Conservation (phyloP, 177 flowering plant genomes). For the Vitis hybrid region DNA sequence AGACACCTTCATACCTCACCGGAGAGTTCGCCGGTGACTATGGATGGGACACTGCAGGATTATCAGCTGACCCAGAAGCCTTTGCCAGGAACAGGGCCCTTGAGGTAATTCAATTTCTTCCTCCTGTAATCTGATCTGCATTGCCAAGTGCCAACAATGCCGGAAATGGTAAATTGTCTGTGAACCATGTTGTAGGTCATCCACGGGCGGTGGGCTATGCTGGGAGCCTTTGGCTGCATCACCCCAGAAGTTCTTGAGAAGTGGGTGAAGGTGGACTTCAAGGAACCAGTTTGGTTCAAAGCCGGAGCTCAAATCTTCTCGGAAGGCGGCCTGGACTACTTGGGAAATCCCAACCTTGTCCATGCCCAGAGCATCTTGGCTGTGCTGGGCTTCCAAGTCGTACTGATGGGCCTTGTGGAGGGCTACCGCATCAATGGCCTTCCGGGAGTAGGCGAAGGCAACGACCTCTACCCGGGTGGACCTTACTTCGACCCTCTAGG, state of each 20-base stretch:
- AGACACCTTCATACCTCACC: slow-evolving; percentile 85
- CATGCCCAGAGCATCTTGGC: slow-evolving; percentile 98
- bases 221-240: slow-evolving; percentile 87
- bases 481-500: slow-evolving; percentile 93
- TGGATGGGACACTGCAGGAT: slow-evolving; percentile 96
- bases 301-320: slow-evolving; percentile 94
- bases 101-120: slow-evolving; percentile 50
- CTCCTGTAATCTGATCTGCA: too few relatives aligned
- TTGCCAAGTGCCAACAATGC: too few relatives aligned
- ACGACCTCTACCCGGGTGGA: slow-evolving; percentile 93
- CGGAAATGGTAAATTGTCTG: too few relatives aligned
- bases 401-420: slow-evolving; percentile 95
- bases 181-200: slow-evolving; percentile 54
- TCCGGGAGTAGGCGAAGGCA: slow-evolving; percentile 85
- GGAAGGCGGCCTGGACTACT: slow-evolving; percentile 91
- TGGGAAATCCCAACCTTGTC: slow-evolving; percentile 94
- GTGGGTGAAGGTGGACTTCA: slow-evolving; percentile 85
- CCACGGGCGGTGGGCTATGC: slow-evolving; percentile 78
- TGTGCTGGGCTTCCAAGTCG: slow-evolving; percentile 82
- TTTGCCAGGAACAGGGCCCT: slow-evolving; percentile 95
- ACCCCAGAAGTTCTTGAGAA: slow-evolving; percentile 90
- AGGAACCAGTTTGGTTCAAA: slow-evolving; percentile 98
- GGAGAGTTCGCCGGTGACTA: slow-evolving; percentile 97
- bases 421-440: slow-evolving; percentile 90
- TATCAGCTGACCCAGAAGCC: slow-evolving; percentile 96